A percentile compares a stretch with the other conserved stretches of the same genome.
phyloP scores from a whole-genome alignment of 495 filamentous ascomycete species.

The Chaetomium cochliodes region DNA sequence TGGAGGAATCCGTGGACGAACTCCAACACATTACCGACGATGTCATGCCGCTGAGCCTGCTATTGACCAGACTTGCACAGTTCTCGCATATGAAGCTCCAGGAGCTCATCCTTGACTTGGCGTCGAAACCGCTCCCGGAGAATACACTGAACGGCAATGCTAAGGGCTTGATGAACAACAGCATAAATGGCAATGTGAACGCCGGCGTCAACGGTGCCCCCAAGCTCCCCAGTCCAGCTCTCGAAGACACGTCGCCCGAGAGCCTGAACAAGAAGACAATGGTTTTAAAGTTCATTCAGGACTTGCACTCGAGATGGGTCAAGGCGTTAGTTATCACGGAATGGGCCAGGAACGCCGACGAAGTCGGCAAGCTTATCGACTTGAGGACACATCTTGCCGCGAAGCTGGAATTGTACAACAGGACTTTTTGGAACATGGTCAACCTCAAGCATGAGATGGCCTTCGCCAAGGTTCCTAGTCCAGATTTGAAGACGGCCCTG shows the following conservation, averaged over 20 bases:
- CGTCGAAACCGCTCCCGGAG: slow-evolving; percentile 59
- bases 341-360: slow-evolving; percentile 77
- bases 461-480: slow-evolving; percentile 70
- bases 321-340: slow-evolving; percentile 84
- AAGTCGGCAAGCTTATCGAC: slow-evolving; percentile 82
- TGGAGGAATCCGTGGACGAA: slow-evolving; percentile 65
- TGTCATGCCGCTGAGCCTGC: slow-evolving; percentile 65
- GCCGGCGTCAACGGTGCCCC: slow-evolving; percentile 19
- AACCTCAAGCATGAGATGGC: slow-evolving; percentile 67
- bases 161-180: slow-evolving; percentile 3
- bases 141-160: slow-evolving; percentile 52
- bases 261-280: slow-evolving; percentile 78
- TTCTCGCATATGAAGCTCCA: slow-evolving; percentile 74
- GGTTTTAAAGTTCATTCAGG: slow-evolving; percentile 68
- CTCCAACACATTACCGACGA: slow-evolving; percentile 75
- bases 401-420: slow-evolving; percentile 56
- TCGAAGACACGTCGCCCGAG: slow-evolving; percentile 59
- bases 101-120: slow-evolving; percentile 66
- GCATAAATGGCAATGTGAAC: slow-evolving; percentile 10
- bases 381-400: slow-evolving; percentile 67
- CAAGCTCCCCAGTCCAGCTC: slow-evolving; percentile 6
- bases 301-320: slow-evolving; percentile 64
- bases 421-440: slow-evolving; percentile 59
- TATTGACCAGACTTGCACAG: slow-evolving; percentile 76
- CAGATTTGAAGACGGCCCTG: slow-evolving; percentile 85